Base-by-base conservation (phyloP, 257 asterid species). In the Ocimum tenuiflorum region DNA sequence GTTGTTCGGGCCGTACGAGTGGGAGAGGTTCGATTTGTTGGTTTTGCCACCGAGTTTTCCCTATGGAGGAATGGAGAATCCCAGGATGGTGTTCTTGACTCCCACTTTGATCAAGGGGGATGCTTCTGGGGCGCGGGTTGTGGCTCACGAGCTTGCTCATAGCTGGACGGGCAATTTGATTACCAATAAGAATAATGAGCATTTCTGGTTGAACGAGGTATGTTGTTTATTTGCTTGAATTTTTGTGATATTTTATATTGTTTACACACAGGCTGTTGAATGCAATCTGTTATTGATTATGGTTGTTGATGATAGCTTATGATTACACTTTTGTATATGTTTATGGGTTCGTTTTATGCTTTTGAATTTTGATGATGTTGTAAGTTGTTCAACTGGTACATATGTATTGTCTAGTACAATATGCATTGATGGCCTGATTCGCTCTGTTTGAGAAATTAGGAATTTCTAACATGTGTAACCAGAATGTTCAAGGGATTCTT, bases 201-300 rank as follows among this genome's bases (percentile, higher is more conserved):
- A 92, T 76, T 92, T 92, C 83, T 92, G 99, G 99, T 82, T 92
- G 84, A 92, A 92, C 74, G 99, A 92, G 97, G 99, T 92, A 76
- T n/a, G 11, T 18, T 55, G 50, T 24, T 22, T 49, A 22, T n/a
- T 56, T 17, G 22, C 67, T 47, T 36, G n/a, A 58, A n/a, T 41
- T n/a, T n/a, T n/a, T 15, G 15, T 35, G 4, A 35, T 35, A 6
- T 9, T 57, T 17, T 57, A 3, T 9, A 6, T 35, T 17, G 9
- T 7, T 7, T 6, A 36, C 7, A 19, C 13, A 3, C 17, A 49
- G 17, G 19, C 20, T 48, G 42, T 33, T 35, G 43, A 27, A 24
- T 53, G 41, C 10, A 54, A 6, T 38, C 11, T 35, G n/a, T 49
- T 17, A 13, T 56, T 27, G 49, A 19, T 58, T 1, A 3, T n/a